Percentiles rank a stretch among this genome's conserved stretches.
These are phyloP conservation scores for Lentinula lateritia DNA, from an alignment of 768 basidiomycete genomes.

Conservation along the genomic window DNA sequence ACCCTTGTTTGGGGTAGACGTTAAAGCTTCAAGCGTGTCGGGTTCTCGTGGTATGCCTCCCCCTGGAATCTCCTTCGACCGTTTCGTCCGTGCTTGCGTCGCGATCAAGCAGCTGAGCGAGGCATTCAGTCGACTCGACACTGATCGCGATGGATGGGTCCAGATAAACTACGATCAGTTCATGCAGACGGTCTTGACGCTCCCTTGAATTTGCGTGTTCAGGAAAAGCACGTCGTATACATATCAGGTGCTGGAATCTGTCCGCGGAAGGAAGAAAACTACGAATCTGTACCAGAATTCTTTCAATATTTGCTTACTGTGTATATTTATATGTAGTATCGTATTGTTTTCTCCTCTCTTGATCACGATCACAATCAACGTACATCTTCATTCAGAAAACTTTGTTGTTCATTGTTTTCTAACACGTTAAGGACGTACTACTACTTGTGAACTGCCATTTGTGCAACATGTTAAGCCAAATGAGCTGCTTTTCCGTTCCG, in stretches of 20 bases:
- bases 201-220: conserved; percentile 39
- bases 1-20: conserved; percentile 41
- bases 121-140: conserved; percentile 60
- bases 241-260: too few relatives aligned
- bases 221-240: too few relatives aligned
- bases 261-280: too few relatives aligned
- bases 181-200: conserved; percentile 59
- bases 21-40: conserved; percentile 44
- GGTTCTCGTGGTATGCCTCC: conserved; percentile 24
- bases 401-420: too few relatives aligned
- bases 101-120: conserved; percentile 75
- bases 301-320: not conserved
- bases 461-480: too few relatives aligned
- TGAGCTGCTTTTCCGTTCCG: too few relatives aligned
- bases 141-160: conserved; percentile 64
- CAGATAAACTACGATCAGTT: conserved; percentile 71
- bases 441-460: too few relatives aligned
- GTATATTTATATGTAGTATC: not conserved
- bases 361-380: not conserved
- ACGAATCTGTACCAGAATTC: too few relatives aligned
- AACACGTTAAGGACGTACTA: too few relatives aligned
- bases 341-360: not conserved
- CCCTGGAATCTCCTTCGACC: conserved; percentile 75
- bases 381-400: too few relatives aligned
- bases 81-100: conserved; percentile 84